Conservation (phyloP, 1,139 yeast species). For the Lodderomyces oxycetoniae region DNA sequence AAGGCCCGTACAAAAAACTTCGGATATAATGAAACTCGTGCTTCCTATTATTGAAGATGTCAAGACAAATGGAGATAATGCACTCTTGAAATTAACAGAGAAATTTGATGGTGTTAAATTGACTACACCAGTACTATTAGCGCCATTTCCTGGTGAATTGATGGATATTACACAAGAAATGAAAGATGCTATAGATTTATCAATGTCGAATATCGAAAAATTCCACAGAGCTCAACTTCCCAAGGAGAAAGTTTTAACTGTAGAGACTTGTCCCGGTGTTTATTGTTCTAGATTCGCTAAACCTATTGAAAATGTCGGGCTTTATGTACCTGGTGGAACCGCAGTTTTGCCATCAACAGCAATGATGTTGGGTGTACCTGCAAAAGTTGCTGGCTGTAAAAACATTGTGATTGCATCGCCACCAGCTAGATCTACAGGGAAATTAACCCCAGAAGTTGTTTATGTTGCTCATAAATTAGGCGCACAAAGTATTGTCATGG, state of each 20-base stretch:
- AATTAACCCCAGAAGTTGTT: conserved; percentile 92
- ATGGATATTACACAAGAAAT: conserved; percentile 76
- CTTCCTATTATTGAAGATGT: conserved; percentile 84
- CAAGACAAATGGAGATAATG: conserved; percentile 73
- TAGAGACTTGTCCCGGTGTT: conserved; percentile 94
- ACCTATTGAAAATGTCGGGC: conserved; percentile 90
- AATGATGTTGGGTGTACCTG: conserved; percentile 98
- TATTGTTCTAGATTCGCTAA: conserved; percentile 90
- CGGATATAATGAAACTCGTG: conserved; percentile 88
- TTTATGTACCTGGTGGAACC: conserved; percentile 98
- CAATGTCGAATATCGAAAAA: conserved; percentile 80
- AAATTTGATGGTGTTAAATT: conserved; percentile 85
- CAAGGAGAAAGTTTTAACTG: conserved; percentile 63
- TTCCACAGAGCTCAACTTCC: conserved; percentile 91
- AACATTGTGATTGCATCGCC: conserved; percentile 97
- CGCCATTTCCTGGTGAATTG: conserved; percentile 78
- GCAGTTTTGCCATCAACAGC: conserved; percentile 98
- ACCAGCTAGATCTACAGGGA: conserved; percentile 87
- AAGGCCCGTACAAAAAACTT: conserved; percentile 88
- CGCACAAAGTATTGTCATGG: conserved; percentile 82
- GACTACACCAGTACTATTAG: conserved; percentile 65
- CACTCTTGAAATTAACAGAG: conserved; percentile 78
- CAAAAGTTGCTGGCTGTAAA: conserved; percentile 94
- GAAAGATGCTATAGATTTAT: conserved; percentile 80
- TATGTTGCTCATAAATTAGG: conserved; percentile 96